These are phyloP conservation scores for Samsoniella hepiali DNA, from an alignment of 2,329 filamentous ascomycete genomes.

Conservation along the genomic window DNA sequence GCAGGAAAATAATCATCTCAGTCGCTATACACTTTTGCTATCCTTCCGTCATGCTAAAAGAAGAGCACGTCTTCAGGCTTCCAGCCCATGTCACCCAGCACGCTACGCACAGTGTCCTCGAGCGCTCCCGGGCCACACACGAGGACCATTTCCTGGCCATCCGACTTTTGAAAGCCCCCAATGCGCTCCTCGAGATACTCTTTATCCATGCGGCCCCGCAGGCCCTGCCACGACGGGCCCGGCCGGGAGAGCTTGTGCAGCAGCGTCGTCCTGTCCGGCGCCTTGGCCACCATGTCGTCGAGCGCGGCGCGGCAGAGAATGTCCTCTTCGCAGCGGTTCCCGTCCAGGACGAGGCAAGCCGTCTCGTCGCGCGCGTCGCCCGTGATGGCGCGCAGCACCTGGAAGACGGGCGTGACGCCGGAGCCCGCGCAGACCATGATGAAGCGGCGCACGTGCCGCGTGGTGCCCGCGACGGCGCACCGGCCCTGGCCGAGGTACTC, in stretches of 20 bases:
- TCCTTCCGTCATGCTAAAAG: conserved; percentile 49
- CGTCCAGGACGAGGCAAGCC: conserved; percentile 69
- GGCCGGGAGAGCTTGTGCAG: conserved; percentile 68
- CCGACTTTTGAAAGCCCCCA: conserved; percentile 34
- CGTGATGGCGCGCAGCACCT: conserved; percentile 74
- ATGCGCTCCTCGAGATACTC: conserved; percentile 60
- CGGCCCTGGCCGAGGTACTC: conserved; percentile 68
- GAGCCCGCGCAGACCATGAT: conserved; percentile 85
- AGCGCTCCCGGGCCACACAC: conserved; percentile 76
- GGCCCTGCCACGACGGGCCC: conserved; percentile 62
- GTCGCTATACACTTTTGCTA: not conserved
- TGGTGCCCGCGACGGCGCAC: conserved; percentile 57
- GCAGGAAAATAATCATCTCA: not conserved
- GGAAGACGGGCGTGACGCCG: conserved; percentile 90
- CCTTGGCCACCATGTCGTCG: conserved; percentile 56
- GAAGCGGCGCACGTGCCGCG: conserved; percentile 61
- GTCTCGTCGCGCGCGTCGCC: conserved; percentile 62
- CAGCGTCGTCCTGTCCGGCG: conserved; percentile 58
- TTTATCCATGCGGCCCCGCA: conserved; percentile 63
- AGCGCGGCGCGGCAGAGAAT: conserved; percentile 77
- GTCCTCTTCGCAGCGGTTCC: conserved; percentile 73
- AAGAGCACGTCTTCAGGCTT: conserved; percentile 69
- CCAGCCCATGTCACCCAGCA: conserved; percentile 62
- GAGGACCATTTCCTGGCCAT: conserved; percentile 60
- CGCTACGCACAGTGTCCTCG: conserved; percentile 62